Conservation (phyloP, 2,329 filamentous ascomycete genomes). For the Eurotiales sp. region DNA sequence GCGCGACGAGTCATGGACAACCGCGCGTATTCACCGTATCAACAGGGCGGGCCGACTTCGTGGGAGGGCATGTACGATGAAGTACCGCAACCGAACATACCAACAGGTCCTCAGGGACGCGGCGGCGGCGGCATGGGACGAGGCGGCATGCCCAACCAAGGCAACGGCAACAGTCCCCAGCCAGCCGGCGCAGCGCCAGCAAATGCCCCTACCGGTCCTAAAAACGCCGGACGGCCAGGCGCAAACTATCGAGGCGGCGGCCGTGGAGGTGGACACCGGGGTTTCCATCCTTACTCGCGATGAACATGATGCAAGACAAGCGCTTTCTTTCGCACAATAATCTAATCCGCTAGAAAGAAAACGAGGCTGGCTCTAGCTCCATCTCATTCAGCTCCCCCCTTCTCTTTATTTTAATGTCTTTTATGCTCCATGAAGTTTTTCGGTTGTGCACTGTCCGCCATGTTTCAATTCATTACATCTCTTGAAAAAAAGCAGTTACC, state of each 20-base stretch:
- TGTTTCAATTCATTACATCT: not conserved
- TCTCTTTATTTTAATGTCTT: not conserved
- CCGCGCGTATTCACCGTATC: constrained; percentile 39
- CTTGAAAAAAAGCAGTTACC: not conserved
- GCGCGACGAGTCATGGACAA: constrained; percentile 50
- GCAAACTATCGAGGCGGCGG: constrained; percentile 93
- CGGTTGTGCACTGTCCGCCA: not conserved
- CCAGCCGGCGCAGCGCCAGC: constrained; percentile 59
- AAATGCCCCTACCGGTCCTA: constrained; percentile 88
- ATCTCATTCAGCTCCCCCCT: not conserved
- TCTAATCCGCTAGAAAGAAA: too few species aligned
- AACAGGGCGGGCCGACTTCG: constrained; percentile 67
- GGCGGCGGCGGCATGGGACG: constrained; percentile 42
- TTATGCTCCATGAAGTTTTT: not conserved
- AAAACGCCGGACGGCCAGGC: constrained; percentile 87
- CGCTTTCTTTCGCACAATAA: too few species aligned
- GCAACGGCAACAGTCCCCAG: constrained; percentile 41
- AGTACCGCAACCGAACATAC: constrained; percentile 73
- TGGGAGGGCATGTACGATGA: constrained; percentile 99
- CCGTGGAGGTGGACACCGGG: constrained; percentile 65
- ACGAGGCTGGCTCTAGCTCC: not conserved
- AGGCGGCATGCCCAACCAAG: constrained; percentile 36
- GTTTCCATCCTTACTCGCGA: constrained; percentile 73
- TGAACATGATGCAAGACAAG: not conserved
- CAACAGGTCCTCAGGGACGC: constrained; percentile 49